Conservation (phyloP, 805 yeast species). For the Alloascoidea africana region DNA sequence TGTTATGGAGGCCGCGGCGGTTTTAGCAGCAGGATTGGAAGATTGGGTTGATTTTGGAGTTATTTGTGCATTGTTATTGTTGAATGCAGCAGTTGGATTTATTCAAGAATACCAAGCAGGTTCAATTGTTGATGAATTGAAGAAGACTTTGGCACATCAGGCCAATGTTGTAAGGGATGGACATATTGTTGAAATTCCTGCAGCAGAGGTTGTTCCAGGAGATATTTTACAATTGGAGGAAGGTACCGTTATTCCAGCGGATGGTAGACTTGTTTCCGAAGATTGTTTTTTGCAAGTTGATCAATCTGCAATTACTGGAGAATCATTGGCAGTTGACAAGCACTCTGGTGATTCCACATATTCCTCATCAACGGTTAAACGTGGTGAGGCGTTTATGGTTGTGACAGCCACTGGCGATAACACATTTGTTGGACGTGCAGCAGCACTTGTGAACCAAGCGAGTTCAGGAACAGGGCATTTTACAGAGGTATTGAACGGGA, state of each 20-base stretch:
- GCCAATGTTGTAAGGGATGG: conserved; percentile 82
- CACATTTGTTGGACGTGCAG: conserved; percentile 95
- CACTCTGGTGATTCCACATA: conserved; percentile 73
- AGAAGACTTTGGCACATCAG: conserved; percentile 85
- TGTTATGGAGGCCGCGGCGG: conserved; percentile 95
- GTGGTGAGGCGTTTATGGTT: conserved; percentile 91
- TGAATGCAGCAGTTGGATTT: conserved; percentile 92
- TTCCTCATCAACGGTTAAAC: conserved; percentile 90
- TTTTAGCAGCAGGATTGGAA: conserved; percentile 88
- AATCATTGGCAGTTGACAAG: conserved; percentile 91
- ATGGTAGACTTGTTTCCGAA: conserved; percentile 80
- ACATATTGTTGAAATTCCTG: conserved; percentile 54
- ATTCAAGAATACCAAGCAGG: conserved; percentile 97
- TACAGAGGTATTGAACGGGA: conserved; percentile 95
- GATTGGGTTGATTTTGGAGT: conserved; percentile 99
- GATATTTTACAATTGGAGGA: conserved; percentile 86
- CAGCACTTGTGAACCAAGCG: conserved; percentile 91
- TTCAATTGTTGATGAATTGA: conserved; percentile 91
- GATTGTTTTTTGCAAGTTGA: conserved; percentile 82
- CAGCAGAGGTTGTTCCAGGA: conserved; percentile 89
- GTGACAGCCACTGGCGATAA: conserved; percentile 92
- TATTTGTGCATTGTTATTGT: conserved; percentile 70
- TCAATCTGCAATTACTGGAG: conserved; percentile 97
- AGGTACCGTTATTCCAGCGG: conserved; percentile 87
- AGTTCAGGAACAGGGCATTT: conserved; percentile 89